phyloP scores from a whole-genome alignment of 805 yeast genomes.

The Zygosaccharomyces pseudorouxii region DNA sequence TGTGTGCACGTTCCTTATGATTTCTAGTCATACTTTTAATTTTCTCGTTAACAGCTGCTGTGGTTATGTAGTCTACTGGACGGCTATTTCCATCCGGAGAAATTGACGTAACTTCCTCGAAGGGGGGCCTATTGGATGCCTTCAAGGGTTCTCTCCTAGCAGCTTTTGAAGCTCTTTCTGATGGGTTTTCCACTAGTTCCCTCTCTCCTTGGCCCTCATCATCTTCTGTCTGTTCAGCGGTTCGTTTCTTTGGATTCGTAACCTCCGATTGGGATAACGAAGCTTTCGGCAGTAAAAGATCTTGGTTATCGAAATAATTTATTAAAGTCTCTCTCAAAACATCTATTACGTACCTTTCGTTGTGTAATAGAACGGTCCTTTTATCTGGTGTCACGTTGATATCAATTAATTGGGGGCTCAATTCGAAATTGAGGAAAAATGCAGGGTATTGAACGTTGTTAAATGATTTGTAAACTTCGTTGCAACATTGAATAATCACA shows the following conservation, averaged over 20 bases:
- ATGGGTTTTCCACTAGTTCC: neutral
- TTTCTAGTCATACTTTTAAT: neutral
- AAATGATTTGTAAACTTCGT: conserved; percentile 67
- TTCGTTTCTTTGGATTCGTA: conserved; percentile 4
- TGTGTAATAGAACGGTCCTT: conserved; percentile 60
- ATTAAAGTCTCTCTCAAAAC: conserved; percentile 48
- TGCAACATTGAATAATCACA: conserved; percentile 52
- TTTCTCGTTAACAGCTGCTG: neutral
- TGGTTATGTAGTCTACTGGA: neutral
- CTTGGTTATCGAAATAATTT: conserved; percentile 42
- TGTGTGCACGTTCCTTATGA: neutral
- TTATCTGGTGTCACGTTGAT: conserved; percentile 93
- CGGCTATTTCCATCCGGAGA: neutral
- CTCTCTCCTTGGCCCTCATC: neutral
- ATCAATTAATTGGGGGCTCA: conserved; percentile 57
- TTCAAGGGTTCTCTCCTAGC: neutral
- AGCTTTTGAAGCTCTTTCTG: neutral
- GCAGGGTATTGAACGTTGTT: conserved; percentile 74
- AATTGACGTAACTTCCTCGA: neutral
- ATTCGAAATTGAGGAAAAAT: conserved; percentile 53
- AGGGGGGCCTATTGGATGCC: neutral
- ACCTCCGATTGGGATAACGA: conserved; percentile 8
- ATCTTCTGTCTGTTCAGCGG: neutral
- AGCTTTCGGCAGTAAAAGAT: conserved; percentile 32
- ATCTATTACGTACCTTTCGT: conserved; percentile 58